Percentiles rank a stretch among this genome's conserved stretches.
Evolutionary conservation across 345 rosid genomes (phyloP).

Genomic region (Eucalyptus microcorys): DNA sequence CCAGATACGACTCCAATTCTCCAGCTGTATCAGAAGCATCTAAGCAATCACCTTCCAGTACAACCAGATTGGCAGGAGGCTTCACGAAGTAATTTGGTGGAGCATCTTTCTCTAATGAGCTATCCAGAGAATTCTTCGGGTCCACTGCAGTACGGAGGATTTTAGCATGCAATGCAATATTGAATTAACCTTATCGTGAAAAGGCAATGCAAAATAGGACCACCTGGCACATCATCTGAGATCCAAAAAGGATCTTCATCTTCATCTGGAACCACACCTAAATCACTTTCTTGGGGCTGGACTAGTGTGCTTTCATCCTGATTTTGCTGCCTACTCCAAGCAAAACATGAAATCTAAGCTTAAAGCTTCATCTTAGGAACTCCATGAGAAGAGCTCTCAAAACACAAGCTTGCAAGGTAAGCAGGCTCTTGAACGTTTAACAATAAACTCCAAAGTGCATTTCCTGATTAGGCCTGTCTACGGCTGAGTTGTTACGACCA

Average conservation of each 20-base stretch:
- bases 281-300: conserved; percentile 27
- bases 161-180: background rate
- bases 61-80: conserved; percentile 92
- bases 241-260: conserved; percentile 74
- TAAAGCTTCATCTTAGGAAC: background rate
- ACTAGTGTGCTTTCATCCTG: conserved; percentile 29
- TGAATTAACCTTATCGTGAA: background rate
- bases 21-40: conserved; percentile 67
- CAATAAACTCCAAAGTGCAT: background rate
- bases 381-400: background rate
- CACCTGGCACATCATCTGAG: conserved; percentile 74
- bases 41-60: conserved; percentile 89
- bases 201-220: background rate
- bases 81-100: conserved; percentile 53
- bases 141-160: conserved; percentile 43
- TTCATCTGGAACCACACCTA: conserved; percentile 24
- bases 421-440: background rate
- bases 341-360: background rate
- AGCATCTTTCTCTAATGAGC: conserved; percentile 38
- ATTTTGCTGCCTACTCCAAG: conserved; percentile 47
- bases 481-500: background rate
- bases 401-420: background rate
- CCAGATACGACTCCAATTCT: conserved; percentile 94
- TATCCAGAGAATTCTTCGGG: conserved; percentile 60
- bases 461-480: background rate